These are phyloP conservation scores for Prunus persica DNA, from an alignment of 306 rosid genomes.

Conservation along the genomic window DNA sequence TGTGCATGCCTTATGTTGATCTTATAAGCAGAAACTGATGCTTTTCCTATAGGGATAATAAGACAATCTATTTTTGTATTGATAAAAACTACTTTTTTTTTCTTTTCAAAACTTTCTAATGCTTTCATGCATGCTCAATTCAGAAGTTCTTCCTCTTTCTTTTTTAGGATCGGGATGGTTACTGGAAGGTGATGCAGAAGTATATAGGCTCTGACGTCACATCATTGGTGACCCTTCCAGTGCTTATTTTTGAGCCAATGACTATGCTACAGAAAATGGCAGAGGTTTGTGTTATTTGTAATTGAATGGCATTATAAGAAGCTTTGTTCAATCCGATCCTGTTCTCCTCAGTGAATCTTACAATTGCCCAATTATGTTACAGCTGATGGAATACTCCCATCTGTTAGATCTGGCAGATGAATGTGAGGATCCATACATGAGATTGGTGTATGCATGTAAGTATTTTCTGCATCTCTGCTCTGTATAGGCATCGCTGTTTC, in stretches of 20 bases:
- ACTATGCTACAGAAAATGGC: constrained; percentile 96
- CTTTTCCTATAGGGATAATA: neutral
- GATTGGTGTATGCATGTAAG: constrained; percentile 75
- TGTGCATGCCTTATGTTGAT: neutral
- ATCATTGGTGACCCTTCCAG: constrained; percentile 90
- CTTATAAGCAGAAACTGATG: neutral
- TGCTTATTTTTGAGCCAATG: constrained; percentile 91
- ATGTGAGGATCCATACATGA: constrained; percentile 88
- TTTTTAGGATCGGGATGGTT: constrained; percentile 77
- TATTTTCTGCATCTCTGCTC: constrained; percentile 1
- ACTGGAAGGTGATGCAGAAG: constrained; percentile 92
- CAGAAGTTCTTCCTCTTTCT: neutral
- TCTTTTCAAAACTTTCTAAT: neutral
- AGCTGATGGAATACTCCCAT: constrained; percentile 94
- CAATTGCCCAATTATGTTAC: constrained; percentile 25
- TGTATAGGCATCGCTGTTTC: neutral
- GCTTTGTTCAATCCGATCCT: neutral
- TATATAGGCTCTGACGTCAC: constrained; percentile 83
- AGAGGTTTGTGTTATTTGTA: constrained; percentile 54
- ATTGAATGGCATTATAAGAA: neutral
- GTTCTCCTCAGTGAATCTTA: neutral
- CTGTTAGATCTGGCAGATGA: constrained; percentile 82
- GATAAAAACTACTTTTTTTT: no score
- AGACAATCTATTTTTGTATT: no score
- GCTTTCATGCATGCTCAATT: neutral